phyloP scores from a whole-genome alignment of 805 yeast species.

The Candida michaelii region DNA sequence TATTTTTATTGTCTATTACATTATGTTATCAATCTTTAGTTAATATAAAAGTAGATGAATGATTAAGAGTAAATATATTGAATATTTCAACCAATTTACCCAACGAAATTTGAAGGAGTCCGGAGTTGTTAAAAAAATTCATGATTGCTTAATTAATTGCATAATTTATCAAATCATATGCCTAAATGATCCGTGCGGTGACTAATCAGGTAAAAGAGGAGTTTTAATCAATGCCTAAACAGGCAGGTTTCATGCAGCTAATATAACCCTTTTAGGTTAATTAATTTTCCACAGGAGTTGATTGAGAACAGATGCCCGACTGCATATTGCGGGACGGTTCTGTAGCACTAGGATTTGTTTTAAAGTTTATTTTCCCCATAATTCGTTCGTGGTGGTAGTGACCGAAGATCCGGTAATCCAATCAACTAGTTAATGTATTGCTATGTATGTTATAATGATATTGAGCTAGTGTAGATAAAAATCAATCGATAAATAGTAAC shows the following conservation, averaged over 20 bases:
- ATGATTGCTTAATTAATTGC: conserved; percentile 1
- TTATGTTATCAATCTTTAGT: no score
- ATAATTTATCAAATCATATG: conserved; percentile 5
- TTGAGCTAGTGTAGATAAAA: no score
- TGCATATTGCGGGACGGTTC: conserved; percentile 4
- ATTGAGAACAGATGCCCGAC: neutral
- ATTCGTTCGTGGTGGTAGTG: neutral
- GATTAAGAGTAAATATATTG: no score
- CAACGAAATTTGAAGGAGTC: neutral
- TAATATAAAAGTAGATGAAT: no score
- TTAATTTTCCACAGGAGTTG: conserved; percentile 7
- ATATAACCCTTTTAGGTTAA: conserved; percentile 16
- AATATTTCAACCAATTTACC: no score
- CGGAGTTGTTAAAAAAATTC: conserved; percentile 1
- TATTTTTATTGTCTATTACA: no score
- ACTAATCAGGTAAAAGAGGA: conserved; percentile 18
- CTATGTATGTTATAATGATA: no score
- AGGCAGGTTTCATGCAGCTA: conserved; percentile 15
- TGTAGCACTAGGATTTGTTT: conserved; percentile 5
- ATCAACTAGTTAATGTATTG: no score
- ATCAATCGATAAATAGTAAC: no score
- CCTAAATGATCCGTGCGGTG: conserved; percentile 7
- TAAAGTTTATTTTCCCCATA: conserved; percentile 6
- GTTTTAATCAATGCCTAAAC: conserved; percentile 8
- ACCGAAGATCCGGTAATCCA: neutral